Conservation (phyloP, 1,284 basidiomycete species). For the Mycena citricolor region DNA sequence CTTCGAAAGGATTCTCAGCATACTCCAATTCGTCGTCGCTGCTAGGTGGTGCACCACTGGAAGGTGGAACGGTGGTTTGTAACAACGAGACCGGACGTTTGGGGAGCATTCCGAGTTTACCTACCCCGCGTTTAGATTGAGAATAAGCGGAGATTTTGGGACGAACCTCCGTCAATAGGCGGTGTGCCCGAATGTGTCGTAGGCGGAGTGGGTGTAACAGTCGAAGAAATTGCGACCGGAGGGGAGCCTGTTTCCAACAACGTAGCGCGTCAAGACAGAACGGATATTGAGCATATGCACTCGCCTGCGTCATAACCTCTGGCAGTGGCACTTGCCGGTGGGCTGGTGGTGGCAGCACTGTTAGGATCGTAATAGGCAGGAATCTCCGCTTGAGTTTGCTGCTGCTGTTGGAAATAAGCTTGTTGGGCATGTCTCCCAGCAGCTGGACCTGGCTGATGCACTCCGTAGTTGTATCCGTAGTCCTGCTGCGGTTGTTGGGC, state of each 20-base stretch:
- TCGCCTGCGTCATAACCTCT: conserved; percentile 15
- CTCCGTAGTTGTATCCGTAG: neutral
- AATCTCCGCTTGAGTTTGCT: conserved; percentile 10
- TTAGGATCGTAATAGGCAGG: conserved; percentile 24
- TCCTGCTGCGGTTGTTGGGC: too few species aligned
- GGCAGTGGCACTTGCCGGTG: neutral
- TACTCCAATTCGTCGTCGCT: conserved; percentile 58
- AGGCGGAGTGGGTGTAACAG: conserved; percentile 6
- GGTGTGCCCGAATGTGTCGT: conserved; percentile 13
- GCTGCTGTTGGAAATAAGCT: conserved; percentile 1
- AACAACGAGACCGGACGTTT: conserved; percentile 73
- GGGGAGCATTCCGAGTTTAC: conserved; percentile 69
- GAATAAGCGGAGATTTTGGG: neutral
- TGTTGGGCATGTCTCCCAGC: conserved; percentile 4
- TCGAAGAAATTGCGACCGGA: too few species aligned
- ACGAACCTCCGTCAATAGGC: conserved; percentile 19
- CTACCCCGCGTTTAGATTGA: neutral
- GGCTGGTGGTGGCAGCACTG: neutral
- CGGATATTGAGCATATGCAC: too few species aligned
- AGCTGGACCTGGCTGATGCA: neutral
- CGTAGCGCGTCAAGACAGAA: too few species aligned
- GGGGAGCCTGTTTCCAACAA: too few species aligned
- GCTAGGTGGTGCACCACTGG: conserved; percentile 28
- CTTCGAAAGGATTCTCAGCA: conserved; percentile 68
- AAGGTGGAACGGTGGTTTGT: conserved; percentile 35